Percentiles rank a stretch among this genome's conserved stretches.
Conservation (phyloP, 306 rosid genomes). For the Trichosanthes truncata region DNA sequence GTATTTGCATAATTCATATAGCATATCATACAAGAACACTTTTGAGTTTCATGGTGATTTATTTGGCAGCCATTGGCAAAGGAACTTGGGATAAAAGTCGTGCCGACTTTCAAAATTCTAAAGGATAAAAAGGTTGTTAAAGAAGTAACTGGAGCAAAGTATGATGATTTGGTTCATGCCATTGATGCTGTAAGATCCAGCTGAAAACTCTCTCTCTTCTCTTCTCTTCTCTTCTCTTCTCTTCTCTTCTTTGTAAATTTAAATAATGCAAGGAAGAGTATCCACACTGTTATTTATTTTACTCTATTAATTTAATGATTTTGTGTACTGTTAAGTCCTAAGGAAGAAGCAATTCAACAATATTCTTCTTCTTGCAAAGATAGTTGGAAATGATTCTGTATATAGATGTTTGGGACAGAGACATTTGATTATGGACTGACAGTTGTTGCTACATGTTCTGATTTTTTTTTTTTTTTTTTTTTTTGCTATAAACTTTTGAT, state of each 20-base stretch:
- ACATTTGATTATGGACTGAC: neutral
- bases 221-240: slow-evolving; percentile 6
- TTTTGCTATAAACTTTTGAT: neutral
- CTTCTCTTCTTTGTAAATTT: neutral
- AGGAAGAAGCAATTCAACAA: neutral
- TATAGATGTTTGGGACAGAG: neutral
- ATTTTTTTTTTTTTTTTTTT: neutral
- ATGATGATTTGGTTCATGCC: slow-evolving; percentile 71
- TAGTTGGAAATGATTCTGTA: slow-evolving; percentile 5
- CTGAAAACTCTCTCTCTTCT: slow-evolving; percentile 16
- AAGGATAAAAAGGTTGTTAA: slow-evolving; percentile 70
- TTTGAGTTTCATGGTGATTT: neutral
- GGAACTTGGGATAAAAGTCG: slow-evolving; percentile 92
- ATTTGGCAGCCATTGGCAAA: slow-evolving; percentile 79
- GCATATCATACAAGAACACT: neutral
- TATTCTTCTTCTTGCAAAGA: neutral
- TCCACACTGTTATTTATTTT: neutral
- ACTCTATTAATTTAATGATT: neutral
- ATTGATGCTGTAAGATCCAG: slow-evolving; percentile 62
- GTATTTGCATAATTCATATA: neutral
- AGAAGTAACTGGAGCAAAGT: slow-evolving; percentile 87
- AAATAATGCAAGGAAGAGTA: neutral
- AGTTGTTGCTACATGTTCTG: neutral
- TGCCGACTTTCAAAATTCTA: slow-evolving; percentile 90
- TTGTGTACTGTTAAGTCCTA: neutral